Base-by-base conservation (phyloP, 2,329 filamentous ascomycete genomes). In the Aspergillus sp. region DNA sequence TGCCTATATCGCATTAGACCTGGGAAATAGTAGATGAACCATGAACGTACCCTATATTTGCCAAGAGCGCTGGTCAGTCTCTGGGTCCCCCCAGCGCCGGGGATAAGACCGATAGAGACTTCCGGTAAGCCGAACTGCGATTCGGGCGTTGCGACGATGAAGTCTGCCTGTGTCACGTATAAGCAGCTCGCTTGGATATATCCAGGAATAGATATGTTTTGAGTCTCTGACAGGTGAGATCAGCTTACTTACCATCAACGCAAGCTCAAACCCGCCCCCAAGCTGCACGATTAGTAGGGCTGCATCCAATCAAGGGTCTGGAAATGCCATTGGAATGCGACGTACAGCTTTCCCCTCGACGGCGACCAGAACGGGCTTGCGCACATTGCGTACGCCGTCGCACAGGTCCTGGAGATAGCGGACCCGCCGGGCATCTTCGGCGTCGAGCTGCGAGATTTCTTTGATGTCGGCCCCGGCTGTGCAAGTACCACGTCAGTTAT, bases 401-500 rank as follows among this genome's bases (percentile, higher is more conserved):
- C 57, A 59, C 9, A 59, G 24, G 41, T 51, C 53, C 43, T 59
- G 49, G 17, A 59, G 57, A 47, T 59, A 59, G 12, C 54, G 41
- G 14, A 27, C 21, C 33, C 33, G 47, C 8, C 35, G 53, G 27
- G 57, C 53, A 15, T 23, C 39, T 39, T 59, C 53, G 2, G 24
- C 44, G 39, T 59, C 43, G 3, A 59, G 45, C 6, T 48, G 43
- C 11, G 53, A 52, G 31, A 59, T 59, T 40, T 59, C 57, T 27
- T 50, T 52, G 21, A 59, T 59, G 23, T 59, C 57, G n/a, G 57
- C 57, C 15, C 57, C 57, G 23, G 57, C 57, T 59, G 40, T 49
- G 19, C n/a, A 49, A 3, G n/a, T 12, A 14, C 12, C 21, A 1
- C 0, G 31, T 48, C 6, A 37, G 17, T 23, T 6, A 15, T 31